Base-by-base conservation (phyloP, 306 rosid species). In the Dryas octopetala region DNA sequence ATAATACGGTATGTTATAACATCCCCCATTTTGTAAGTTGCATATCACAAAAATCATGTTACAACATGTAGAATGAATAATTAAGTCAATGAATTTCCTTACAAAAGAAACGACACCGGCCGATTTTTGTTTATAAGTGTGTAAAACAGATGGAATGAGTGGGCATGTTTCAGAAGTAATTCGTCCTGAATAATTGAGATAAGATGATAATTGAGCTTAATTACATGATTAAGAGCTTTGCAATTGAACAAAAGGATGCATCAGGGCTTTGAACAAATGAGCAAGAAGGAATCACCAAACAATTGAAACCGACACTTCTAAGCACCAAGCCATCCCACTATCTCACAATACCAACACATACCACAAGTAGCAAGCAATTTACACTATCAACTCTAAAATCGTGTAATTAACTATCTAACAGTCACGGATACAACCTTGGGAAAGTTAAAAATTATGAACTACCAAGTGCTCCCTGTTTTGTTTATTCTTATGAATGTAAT, bases 401-500 rank as follows among this genome's bases (percentile, higher is more conserved):
- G 58, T n/a, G 49, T 15, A 47, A 74, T 49, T 15, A 54, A 43
- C 80, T 54, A 71, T 79, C 78, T 79, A 62, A 62, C 19, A 70
- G 60, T 79, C 55, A 62, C 19, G 64, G 60, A 70, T 66, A 76
- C 84, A 67, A 47, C 80, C 74, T 79, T 19, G 62, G 74, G 72
- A 44, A 76, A 62, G 40, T 10, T n/a, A 76, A 83, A 28, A 41
- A 19, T 74, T 67, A 63, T 50, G 65, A 65, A 51, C 79, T 54
- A 76, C 60, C 46, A 40, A 76, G 55, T 14, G 79, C 70, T 55
- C 51, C 58, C 38, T 9, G 43, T 67, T 72, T 4, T 4, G 68
- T 77, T 80, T 77, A 73, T 83, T 80, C 78, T 64, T 65, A 41
- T 55, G 63, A 71, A 52, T 51, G 79, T 53, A 69, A 86, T 65